Conservation (phyloP, 208 protist genomes). For the Wallacemonas sp. region DNA sequence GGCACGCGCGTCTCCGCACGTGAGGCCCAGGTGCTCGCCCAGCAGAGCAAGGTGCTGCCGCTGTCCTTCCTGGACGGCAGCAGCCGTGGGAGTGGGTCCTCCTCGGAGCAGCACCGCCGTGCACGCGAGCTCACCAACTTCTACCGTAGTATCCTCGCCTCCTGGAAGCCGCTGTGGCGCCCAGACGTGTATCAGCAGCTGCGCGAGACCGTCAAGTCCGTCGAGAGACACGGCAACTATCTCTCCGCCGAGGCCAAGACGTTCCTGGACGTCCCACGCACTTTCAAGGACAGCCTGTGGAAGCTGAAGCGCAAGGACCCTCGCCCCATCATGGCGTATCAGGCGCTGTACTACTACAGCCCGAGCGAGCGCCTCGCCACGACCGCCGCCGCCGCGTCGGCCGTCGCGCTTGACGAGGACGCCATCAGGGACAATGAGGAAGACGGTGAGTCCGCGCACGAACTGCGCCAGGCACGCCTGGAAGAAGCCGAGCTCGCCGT, state of each 20-base stretch:
- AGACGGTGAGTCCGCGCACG: conserved; percentile 12
- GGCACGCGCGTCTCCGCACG: not conserved
- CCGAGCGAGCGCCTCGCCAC: conserved; percentile 23
- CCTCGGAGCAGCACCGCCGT: conserved; percentile 9
- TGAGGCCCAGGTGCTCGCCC: not conserved
- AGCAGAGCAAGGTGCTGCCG: conserved; percentile 54
- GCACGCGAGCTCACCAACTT: conserved; percentile 22
- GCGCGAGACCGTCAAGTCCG: conserved; percentile 36
- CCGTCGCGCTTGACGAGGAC: not conserved
- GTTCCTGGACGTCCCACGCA: conserved; percentile 56
- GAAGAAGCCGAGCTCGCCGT: conserved; percentile 11
- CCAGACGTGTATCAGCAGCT: conserved; percentile 68
- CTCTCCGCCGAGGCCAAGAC: conserved; percentile 37
- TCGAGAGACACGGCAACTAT: conserved; percentile 56
- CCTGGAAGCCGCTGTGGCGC: conserved; percentile 74
- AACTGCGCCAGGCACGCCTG: no score
- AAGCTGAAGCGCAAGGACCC: conserved; percentile 60
- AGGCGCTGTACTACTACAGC: conserved; percentile 74
- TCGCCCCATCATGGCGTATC: conserved; percentile 60
- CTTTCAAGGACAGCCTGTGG: conserved; percentile 79
- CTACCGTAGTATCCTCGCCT: conserved; percentile 44
- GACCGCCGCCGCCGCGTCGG: not conserved
- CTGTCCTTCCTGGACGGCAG: conserved; percentile 53
- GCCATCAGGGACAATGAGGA: conserved; percentile 1
- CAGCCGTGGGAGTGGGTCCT: conserved; percentile 7